Percentiles rank a stretch among this genome's conserved stretches.
Conservation (phyloP, 1,284 basidiomycete species). For the Tilletia caries region DNA sequence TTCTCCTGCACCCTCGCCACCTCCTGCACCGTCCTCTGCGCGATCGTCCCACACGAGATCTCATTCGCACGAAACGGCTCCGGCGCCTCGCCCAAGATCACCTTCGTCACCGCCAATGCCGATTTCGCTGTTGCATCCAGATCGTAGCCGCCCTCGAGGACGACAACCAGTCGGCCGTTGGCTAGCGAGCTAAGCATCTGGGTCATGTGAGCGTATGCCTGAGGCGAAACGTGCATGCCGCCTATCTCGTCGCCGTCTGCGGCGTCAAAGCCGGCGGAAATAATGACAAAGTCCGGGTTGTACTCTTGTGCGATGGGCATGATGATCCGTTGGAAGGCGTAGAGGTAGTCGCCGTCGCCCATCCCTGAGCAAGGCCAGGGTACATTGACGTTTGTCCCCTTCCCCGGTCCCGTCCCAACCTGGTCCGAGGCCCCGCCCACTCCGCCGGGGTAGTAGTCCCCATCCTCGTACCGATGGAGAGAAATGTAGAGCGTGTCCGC, state of each 20-base stretch:
- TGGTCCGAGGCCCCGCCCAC: conserved; percentile 81
- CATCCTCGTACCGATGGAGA: conserved; percentile 84
- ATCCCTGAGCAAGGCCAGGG: conserved; percentile 88
- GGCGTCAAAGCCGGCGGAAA: conserved; percentile 97
- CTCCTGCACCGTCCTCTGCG: conserved; percentile 79
- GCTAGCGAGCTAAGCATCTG: conserved; percentile 90
- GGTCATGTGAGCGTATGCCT: conserved; percentile 98
- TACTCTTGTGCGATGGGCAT: conserved; percentile 98
- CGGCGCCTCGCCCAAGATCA: conserved; percentile 80
- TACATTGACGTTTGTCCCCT: conserved; percentile 81
- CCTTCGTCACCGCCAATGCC: conserved; percentile 76
- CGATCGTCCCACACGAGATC: conserved; percentile 69
- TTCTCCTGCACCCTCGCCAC: conserved; percentile 80
- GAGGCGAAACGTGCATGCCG: conserved; percentile 81
- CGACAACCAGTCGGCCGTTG: conserved; percentile 81
- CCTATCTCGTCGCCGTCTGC: conserved; percentile 89
- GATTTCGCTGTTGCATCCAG: conserved; percentile 82
- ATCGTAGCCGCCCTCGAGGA: conserved; percentile 96
- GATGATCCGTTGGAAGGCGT: conserved; percentile 90
- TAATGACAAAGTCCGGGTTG: conserved; percentile 89
- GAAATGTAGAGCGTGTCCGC: conserved; percentile 91
- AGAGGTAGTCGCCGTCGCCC: conserved; percentile 91
- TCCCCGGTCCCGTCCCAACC: conserved; percentile 74
- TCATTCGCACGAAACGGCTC: conserved; percentile 63
- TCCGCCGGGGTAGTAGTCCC: conserved; percentile 81